Base-by-base conservation (phyloP, 805 yeast species). In the Ogataea nonfermentans region DNA sequence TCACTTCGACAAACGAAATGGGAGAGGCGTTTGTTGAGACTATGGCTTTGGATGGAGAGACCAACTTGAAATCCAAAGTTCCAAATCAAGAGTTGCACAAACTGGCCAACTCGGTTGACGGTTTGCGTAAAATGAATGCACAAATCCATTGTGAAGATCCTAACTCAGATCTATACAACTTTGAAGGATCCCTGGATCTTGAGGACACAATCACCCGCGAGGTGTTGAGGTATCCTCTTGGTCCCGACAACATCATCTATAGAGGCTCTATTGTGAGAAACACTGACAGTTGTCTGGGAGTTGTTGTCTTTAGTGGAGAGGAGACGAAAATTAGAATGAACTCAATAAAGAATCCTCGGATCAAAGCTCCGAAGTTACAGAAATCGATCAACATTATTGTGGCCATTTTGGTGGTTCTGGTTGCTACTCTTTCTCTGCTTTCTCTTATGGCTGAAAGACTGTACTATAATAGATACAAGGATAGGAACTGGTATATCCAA, bases 21-120 rank as follows among this genome's bases (percentile, higher is more conserved):
- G 73, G 74, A 25, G 76, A 73, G 38, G 76, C 86, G 1, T 86
- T 78, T 48, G 79, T 90, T 13, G 99, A 93, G 61, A 93, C 99
- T 1, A 89, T 91, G 91, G 99, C 96, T 1, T 70, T 93, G 34
- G 99, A 93, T 63, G 99, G 99, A 35, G 99, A 93, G 62, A 93
- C 98, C 0, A 91, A 89, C 57, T 68, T 93, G 45, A 93, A 93
- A 60, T 72, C 85, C 6, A 80, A 78, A 51, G 65, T 67, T 13
- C 85, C 96, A 0, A 84, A 81, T 46, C 68, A 73, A 2, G 85
- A 80, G 44, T 50, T 91, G 2, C 71, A 80, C 28, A 73, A 74
- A 11, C 47, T 62, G 9, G 68, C 81, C 29, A 65, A 71, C 15
- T 65, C 71, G 3, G 82, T 78, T 0, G 59, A 70, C 2, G 75